Conservation (phyloP, 2,329 filamentous ascomycete species). For the Stagonosporopsis vannaccii region DNA sequence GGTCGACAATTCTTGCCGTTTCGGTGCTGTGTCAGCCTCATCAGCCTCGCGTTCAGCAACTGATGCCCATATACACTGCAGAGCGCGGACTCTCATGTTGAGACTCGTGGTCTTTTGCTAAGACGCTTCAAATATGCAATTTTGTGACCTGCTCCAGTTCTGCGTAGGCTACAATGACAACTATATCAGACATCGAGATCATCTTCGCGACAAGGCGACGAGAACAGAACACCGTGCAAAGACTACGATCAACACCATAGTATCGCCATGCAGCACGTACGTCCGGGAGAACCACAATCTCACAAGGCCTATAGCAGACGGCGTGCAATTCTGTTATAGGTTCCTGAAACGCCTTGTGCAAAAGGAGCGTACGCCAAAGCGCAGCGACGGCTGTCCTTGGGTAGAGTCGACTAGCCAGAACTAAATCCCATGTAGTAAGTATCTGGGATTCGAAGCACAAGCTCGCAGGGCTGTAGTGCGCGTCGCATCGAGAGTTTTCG, state of each 20-base stretch:
- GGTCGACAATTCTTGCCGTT: slow-evolving; percentile 12
- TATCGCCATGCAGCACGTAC: neutral
- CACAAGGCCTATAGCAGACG: neutral
- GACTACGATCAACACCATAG: neutral
- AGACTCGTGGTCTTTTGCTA: neutral
- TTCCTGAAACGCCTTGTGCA: slow-evolving; percentile 1
- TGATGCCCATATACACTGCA: neutral
- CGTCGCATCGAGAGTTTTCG: neutral
- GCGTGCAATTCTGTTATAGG: neutral
- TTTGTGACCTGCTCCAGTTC: neutral
- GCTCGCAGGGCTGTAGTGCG: neutral
- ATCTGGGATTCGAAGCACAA: neutral
- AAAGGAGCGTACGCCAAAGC: neutral
- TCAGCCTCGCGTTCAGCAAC: slow-evolving; percentile 2
- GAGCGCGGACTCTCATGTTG: neutral
- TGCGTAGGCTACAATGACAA: neutral
- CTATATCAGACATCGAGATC: neutral
- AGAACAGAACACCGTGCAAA: neutral
- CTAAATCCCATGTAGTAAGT: neutral
- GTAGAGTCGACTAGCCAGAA: neutral
- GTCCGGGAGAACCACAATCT: too few species aligned
- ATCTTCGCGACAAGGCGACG: neutral
- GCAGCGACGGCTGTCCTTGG: neutral
- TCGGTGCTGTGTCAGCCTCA: slow-evolving; percentile 2
- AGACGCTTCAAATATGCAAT: too few species aligned